phyloP scores from a whole-genome alignment of 331 rosid genomes.

The Arachis monticola region DNA sequence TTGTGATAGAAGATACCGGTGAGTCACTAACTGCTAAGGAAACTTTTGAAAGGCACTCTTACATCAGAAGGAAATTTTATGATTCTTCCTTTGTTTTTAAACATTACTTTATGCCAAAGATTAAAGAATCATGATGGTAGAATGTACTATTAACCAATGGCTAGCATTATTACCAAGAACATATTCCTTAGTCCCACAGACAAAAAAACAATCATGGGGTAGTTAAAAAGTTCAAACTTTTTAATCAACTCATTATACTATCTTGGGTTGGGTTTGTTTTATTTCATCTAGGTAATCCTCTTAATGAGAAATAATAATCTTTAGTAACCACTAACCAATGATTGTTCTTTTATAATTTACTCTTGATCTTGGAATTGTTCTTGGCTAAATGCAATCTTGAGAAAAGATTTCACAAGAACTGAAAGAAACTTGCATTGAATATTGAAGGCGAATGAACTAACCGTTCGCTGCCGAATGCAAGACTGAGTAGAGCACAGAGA shows the following conservation, averaged over 20 bases:
- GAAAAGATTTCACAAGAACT: slow-evolving; percentile 24
- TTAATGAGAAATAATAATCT: neutral
- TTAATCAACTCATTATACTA: neutral
- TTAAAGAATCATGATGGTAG: slow-evolving; percentile 42
- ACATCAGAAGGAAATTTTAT: slow-evolving; percentile 37
- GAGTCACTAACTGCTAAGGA: slow-evolving; percentile 19
- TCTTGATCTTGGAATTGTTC: neutral
- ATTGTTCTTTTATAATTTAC: slow-evolving; percentile 13
- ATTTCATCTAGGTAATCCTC: slow-evolving; percentile 2
- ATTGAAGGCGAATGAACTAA: slow-evolving; percentile 44
- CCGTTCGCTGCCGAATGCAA: slow-evolving; percentile 89
- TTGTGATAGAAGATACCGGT: neutral
- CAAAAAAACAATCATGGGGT: slow-evolving; percentile 30
- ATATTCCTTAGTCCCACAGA: slow-evolving; percentile 56
- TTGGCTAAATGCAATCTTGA: neutral
- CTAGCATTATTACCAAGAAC: slow-evolving; percentile 47
- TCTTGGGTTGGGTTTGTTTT: slow-evolving; percentile 8
- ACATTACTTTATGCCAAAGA: slow-evolving; percentile 42
- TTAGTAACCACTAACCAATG: neutral
- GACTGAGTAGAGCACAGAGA: slow-evolving; percentile 68
- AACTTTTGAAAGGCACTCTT: slow-evolving; percentile 34
- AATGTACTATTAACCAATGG: slow-evolving; percentile 38
- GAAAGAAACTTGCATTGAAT: neutral
- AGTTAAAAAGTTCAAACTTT: slow-evolving; percentile 44
- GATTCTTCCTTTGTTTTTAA: slow-evolving; percentile 31